Evolutionary conservation across 495 filamentous ascomycete genomes (phyloP), one percentile per base, ranked within the genome.

Genomic region (Lasiosphaeria ovina): DNA sequence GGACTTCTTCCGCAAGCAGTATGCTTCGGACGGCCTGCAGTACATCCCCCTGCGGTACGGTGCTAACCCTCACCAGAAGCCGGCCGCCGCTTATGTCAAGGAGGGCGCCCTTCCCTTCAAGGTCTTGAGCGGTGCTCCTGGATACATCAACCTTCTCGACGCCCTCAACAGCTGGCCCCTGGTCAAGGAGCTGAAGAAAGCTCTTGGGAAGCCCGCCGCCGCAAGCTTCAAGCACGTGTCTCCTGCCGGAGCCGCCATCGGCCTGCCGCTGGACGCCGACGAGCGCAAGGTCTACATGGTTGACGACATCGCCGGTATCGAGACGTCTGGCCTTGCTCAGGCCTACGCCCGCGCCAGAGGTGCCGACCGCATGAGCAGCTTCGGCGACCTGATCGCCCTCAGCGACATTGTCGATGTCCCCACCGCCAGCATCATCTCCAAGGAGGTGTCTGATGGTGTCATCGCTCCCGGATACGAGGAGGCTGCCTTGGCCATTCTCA

Each of bases 151-250:
- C 77, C 83, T 98, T 38, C 85, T 98, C 16, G 94, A 98, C 75
- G 92, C 92, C 51, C 85, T 98, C 66, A 98, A 98, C 78, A 89
- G 92, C 58, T 98, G 94, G 94, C 89, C 89, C 5, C 77, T 98
- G 35, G 94, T 98, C 56, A 97, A 96, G 83, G 94, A 98, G 80
- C 82, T 98, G 62, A 94, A 93, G 82, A 80, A 87, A 60, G 89
- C 93, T 36, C 84, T 97, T 3, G 84, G 87, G 64, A 85, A 87
- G 70, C 90, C 95, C n/a, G 94, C 94, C 33, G 95, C 94, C 17
- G 93, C 94, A 53, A 95, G 90, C 74, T 98, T 98, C 87, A 98
- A 98, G 83, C 95, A 98, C 72, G 94, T 98, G 44, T 98, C 95
- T 4, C 94, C 94, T 7, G 94, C 94, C 44, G 94, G 94, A 64